phyloP scores from a whole-genome alignment of 2,329 filamentous ascomycete genomes.

The Helminthosporium solani region DNA sequence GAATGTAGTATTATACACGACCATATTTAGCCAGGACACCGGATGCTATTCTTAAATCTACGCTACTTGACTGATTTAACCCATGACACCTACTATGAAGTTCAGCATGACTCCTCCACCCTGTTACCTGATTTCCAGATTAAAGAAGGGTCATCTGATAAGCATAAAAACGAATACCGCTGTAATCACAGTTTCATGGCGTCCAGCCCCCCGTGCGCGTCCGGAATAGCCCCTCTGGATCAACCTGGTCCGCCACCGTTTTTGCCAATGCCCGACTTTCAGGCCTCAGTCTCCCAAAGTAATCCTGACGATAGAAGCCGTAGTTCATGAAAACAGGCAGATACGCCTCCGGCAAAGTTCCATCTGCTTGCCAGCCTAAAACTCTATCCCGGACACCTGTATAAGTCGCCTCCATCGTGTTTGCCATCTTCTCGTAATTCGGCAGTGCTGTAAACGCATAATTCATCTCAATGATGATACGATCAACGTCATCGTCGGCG shows the following conservation, averaged over 20 bases:
- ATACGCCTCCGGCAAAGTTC: slow-evolving; percentile 45
- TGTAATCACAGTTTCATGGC: too few species aligned
- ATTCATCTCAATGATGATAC: slow-evolving; percentile 50
- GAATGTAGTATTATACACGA: too few species aligned
- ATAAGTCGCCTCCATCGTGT: slow-evolving; percentile 43
- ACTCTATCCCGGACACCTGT: slow-evolving; percentile 41
- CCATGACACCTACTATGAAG: too few species aligned
- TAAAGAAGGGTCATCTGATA: too few species aligned
- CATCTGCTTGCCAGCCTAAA: slow-evolving; percentile 39
- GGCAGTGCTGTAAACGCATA: slow-evolving; percentile 42
- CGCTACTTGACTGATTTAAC: too few species aligned
- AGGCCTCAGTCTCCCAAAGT: slow-evolving; percentile 45
- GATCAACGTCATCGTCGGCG: slow-evolving; percentile 43
- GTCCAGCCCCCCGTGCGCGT: slow-evolving; percentile 47
- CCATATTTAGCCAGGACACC: too few species aligned
- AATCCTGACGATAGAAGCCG: slow-evolving; percentile 48
- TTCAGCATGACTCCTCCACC: too few species aligned
- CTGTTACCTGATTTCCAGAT: too few species aligned
- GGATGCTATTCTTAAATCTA: too few species aligned
- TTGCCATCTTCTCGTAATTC: slow-evolving; percentile 43
- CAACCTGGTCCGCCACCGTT: slow-evolving; percentile 42
- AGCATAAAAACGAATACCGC: too few species aligned
- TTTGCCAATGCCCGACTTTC: slow-evolving; percentile 36
- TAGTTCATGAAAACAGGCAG: slow-evolving; percentile 53
- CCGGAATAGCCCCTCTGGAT: slow-evolving; percentile 45